Conservation (phyloP, 352 stramenopile species). For the Aphanomyces invadans region DNA sequence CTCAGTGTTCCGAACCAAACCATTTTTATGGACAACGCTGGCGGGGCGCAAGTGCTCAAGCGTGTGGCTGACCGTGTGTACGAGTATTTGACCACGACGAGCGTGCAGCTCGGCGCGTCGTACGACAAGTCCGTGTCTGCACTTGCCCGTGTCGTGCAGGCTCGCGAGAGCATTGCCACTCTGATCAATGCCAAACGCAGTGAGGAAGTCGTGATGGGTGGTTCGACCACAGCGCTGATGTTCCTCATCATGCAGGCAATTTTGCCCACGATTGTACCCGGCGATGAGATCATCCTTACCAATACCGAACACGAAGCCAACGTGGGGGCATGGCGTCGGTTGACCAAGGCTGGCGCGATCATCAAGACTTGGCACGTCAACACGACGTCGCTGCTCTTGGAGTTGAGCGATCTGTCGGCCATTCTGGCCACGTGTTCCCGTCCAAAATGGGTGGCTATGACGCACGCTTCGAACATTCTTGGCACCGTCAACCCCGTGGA, state of each 20-base stretch:
- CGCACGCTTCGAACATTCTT: constrained; percentile 23
- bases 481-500: constrained; percentile 24
- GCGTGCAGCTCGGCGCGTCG: constrained; percentile 15
- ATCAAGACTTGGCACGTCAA: constrained; percentile 15
- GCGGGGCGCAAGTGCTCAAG: constrained; percentile 22
- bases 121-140: constrained; percentile 1
- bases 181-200: constrained; percentile 18
- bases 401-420: neutral
- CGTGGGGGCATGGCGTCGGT: constrained; percentile 19
- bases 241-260: constrained; percentile 19
- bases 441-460: constrained; percentile 24
- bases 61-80: constrained; percentile 21
- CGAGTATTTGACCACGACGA: constrained; percentile 16
- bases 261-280: neutral
- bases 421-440: constrained; percentile 11
- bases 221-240: constrained; percentile 18
- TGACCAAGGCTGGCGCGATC: constrained; percentile 6
- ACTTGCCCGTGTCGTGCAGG: neutral
- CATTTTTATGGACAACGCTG: constrained; percentile 25
- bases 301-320: constrained; percentile 25
- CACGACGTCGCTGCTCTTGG: neutral
- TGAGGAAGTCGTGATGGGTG: constrained; percentile 25
- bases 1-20: constrained; percentile 2
- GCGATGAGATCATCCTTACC: constrained; percentile 26
- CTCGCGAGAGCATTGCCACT: constrained; percentile 14